Conservation (phyloP, 192 early-diverging fungal genomes). For the Gigaspora rosea region DNA sequence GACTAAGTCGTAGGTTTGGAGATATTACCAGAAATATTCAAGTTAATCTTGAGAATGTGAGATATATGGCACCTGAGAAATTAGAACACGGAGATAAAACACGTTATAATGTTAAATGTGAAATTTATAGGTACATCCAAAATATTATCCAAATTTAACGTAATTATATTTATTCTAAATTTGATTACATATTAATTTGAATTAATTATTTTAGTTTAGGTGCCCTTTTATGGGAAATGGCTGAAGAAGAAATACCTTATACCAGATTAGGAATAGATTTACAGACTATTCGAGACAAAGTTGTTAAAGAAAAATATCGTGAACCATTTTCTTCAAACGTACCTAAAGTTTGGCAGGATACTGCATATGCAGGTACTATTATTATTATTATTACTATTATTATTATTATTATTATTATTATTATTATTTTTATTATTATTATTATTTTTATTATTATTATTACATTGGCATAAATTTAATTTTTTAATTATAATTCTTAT, state of each 20-base stretch:
- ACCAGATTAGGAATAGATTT: background rate
- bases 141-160: background rate
- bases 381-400: background rate
- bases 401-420: background rate
- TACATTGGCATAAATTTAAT: background rate
- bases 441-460: background rate
- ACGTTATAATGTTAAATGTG: no score
- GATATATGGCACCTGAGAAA: background rate
- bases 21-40: conserved; percentile 19
- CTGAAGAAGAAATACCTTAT: background rate
- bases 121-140: no score
- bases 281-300: background rate
- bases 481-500: background rate
- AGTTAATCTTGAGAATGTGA: conserved; percentile 9
- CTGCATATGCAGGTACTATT: background rate
- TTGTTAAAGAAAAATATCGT: background rate
- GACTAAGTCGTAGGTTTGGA: background rate
- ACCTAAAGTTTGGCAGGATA: background rate
- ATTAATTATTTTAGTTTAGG: conserved; percentile 1
- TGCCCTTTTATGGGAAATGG: conserved; percentile 21
- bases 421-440: background rate
- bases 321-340: background rate
- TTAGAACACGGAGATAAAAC: no score
- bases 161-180: conserved; percentile 15
- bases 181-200: background rate